Base-by-base conservation (phyloP, 1,139 yeast species). In the Kurtzmaniella natalensis region DNA sequence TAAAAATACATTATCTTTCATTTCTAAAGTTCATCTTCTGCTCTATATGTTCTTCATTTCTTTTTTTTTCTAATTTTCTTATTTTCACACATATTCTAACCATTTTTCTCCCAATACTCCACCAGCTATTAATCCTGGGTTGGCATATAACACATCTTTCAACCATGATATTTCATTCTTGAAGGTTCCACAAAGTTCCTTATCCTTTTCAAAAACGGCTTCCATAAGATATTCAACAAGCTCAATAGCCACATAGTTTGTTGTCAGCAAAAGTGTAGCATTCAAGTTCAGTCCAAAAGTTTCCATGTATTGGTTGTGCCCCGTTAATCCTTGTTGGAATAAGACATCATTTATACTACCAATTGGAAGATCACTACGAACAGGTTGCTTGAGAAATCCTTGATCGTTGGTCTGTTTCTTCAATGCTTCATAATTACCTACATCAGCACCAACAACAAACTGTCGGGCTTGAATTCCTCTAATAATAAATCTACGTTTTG, bases 401-500 rank as follows among this genome's bases (percentile, higher is more conserved):
- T 36, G 9, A 40, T 34, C n/a, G 3, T 16, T 15, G 4, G 17
- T 17, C 13, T 45, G 44, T 33, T 53, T 59, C 40, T 55, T 60
- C 38, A 68, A 54, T 2, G 75, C 74, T 42, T 68, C 74, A 39
- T 65, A 68, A 46, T 67, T 68, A 3, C 66, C 75, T 4, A 59
- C 57, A 32, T 69, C 75, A 22, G 69, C 62, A 40, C 55, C 56
- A 14, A 66, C 73, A 2, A 64, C 69, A 45, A 59, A 63, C 40
- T 65, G 73, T 34, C 75, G 57, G 10, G 75, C 74, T 41, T 59
- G 64, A 29, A 92, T 86, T 7, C 98, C 98, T 59, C 85, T 85
- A 48, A 92, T 89, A 32, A 92, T 87, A 51, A 92, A 92, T 55
- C 82, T 82, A 50, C 86, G 81, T 45, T 64, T 64, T 2, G 66